Conservation (phyloP, 306 rosid species). For the Lithocarpus polystachyus region DNA sequence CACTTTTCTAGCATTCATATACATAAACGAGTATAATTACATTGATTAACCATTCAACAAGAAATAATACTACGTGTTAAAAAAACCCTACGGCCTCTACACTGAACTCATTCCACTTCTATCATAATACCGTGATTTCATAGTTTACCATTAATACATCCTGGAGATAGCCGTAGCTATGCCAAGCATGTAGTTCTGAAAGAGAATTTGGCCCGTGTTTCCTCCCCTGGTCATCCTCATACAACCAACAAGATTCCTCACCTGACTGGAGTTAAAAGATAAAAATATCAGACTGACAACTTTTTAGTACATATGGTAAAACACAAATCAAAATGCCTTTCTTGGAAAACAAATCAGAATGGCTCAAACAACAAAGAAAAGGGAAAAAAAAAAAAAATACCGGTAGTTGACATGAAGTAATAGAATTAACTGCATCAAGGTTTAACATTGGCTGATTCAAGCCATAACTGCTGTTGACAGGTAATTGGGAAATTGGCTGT, state of each 20-base stretch:
- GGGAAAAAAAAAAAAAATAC: conserved; percentile 19
- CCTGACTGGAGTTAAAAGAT: conserved; percentile 38
- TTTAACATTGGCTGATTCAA: conserved; percentile 23
- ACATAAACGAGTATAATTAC: neutral
- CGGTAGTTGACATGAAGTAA: conserved; percentile 35
- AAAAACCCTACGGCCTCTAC: neutral
- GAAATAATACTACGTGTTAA: neutral
- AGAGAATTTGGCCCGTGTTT: conserved; percentile 85
- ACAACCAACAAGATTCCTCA: conserved; percentile 75
- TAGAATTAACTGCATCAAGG: conserved; percentile 22
- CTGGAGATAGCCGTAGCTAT: conserved; percentile 66
- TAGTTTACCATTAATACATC: conserved; percentile 70
- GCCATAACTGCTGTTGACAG: conserved; percentile 22
- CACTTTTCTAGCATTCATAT: neutral
- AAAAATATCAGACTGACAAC: conserved; percentile 11
- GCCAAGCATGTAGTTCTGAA: conserved; percentile 66
- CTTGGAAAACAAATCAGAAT: neutral
- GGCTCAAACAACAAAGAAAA: neutral
- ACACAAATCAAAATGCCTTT: conserved; percentile 13
- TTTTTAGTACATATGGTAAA: neutral
- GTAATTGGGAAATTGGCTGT: conserved; percentile 31
- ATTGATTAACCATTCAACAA: neutral
- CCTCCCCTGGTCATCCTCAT: conserved; percentile 65
- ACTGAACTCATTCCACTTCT: conserved; percentile 1
- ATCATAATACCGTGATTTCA: conserved; percentile 3